Percentiles rank a stretch among this genome's conserved stretches.
Evolutionary conservation across 352 stramenopile genomes (phyloP).

Genomic region (Phytophthora ramorum): DNA sequence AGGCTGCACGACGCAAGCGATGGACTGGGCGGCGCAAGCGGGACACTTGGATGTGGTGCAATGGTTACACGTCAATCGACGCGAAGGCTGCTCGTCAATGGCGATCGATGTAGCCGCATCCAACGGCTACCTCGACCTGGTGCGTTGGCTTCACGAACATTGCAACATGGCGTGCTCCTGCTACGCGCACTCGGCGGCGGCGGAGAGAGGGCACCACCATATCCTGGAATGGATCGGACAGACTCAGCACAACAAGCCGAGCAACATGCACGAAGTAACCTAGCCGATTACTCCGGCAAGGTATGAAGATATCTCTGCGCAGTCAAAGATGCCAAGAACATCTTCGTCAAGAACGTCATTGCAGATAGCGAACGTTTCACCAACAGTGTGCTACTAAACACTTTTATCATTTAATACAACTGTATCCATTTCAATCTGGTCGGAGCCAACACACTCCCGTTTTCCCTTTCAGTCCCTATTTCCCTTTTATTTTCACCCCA

Average conservation of each 20-base stretch:
- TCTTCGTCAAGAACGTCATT: too few species aligned
- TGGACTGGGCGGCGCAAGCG: slow-evolving; percentile 32
- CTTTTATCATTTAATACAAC: too few species aligned
- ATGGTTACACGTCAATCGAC: slow-evolving; percentile 28
- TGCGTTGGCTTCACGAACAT: slow-evolving; percentile 31
- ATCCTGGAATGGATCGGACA: slow-evolving; percentile 32
- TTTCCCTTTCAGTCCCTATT: too few species aligned
- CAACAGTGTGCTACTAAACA: too few species aligned
- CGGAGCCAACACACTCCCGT: too few species aligned
- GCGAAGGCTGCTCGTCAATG: slow-evolving; percentile 28
- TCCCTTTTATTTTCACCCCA: too few species aligned
- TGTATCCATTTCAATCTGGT: too few species aligned
- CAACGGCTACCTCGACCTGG: slow-evolving; percentile 26
- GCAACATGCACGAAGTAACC: too few species aligned
- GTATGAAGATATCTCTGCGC: too few species aligned
- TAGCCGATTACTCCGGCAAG: too few species aligned
- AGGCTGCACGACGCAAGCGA: slow-evolving; percentile 33
- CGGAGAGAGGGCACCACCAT: slow-evolving; percentile 26
- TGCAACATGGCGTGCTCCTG: slow-evolving; percentile 30
- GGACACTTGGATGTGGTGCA: slow-evolving; percentile 31
- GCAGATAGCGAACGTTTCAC: too few species aligned
- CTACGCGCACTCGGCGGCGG: slow-evolving; percentile 11
- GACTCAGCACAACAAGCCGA: background rate
- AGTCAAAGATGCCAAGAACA: too few species aligned
- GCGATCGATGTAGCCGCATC: slow-evolving; percentile 25